Conservation (phyloP, 2,329 filamentous ascomycete genomes). For the Cordyceps javanica region DNA sequence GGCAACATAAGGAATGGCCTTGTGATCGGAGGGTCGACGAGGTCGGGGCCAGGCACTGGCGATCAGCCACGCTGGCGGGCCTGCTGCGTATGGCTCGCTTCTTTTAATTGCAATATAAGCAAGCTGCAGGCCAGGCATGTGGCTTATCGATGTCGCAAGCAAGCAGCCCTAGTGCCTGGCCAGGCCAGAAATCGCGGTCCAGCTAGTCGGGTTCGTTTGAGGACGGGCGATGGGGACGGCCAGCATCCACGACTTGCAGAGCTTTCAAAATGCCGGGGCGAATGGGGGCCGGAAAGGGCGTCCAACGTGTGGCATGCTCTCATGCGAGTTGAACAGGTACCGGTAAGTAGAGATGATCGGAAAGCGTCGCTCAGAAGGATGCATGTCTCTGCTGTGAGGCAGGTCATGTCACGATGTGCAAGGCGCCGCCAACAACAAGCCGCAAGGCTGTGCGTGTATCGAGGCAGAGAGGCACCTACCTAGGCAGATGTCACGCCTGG, state of each 20-base stretch:
- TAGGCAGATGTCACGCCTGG: too few relatives aligned
- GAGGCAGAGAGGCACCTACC: neutral
- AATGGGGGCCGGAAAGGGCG: neutral
- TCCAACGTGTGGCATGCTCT: neutral
- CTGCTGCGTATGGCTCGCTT: neutral
- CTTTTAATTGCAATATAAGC: slow-evolving; percentile 1
- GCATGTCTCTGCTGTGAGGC: neutral
- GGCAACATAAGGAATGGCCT: neutral
- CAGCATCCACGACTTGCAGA: neutral
- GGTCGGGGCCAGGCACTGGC: neutral
- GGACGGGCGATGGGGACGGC: neutral
- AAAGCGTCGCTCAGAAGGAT: neutral
- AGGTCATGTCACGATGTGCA: neutral
- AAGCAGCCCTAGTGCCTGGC: slow-evolving; percentile 1
- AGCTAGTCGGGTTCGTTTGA: slow-evolving; percentile 2
- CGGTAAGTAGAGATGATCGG: neutral
- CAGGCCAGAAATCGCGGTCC: neutral
- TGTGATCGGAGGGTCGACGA: neutral
- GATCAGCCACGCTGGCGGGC: neutral
- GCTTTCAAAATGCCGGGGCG: too few relatives aligned
- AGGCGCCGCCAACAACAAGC: neutral
- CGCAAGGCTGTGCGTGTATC: neutral
- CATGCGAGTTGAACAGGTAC: neutral
- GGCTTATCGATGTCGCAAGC: slow-evolving; percentile 1
- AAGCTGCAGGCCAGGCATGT: neutral